Base-by-base conservation (phyloP, 2,329 filamentous ascomycete species). In the Capronia coronata region DNA sequence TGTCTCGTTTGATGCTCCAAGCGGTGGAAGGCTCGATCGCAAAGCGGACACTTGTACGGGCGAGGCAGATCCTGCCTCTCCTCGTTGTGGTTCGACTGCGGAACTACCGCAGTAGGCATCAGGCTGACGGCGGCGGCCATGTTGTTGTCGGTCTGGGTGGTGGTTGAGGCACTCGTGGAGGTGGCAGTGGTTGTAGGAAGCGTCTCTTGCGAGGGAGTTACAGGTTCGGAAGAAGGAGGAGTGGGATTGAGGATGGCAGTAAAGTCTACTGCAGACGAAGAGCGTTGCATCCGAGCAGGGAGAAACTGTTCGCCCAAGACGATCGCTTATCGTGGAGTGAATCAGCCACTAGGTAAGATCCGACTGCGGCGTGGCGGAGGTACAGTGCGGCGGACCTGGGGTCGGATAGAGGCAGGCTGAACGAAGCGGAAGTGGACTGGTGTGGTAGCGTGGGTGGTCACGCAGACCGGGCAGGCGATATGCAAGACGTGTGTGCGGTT, bases 11-110 rank as follows among this genome's bases (percentile, higher is more conserved):
- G 91, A 69, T 97, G 91, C 75, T 97, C 91, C 35, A 98, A 78
- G 56, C 93, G 88, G 76, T 97, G 93, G 73, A 98, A 98, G 54
- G 93, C 91, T 78, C 96, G 94, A 64, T 96, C 91, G 75, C 93
- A 98, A 56, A 98, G 80, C 54, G 91, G 90, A 70, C 91, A 98
- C 76, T 97, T 97, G 82, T 98, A 98, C 0, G 91, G 91, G 49
- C 93, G 84, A 52, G 93, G 93, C 46, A 97, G 80, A 70, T 97
- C 91, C 75, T 77, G 87, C 70, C 70, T 79, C 61, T 56, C 73
- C 64, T 87, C 80, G 51, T 82, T 77, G 58, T 75, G 75, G 39
- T 81, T 79, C 41, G 82, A 64, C 44, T 66, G 61, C 49, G 68
- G 68, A 55, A 68, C 68, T 58, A 71, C 66, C 43, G 72, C 63